phyloP scores from a whole-genome alignment of 345 rosid genomes.

The Erysimum cheiranthoides region DNA sequence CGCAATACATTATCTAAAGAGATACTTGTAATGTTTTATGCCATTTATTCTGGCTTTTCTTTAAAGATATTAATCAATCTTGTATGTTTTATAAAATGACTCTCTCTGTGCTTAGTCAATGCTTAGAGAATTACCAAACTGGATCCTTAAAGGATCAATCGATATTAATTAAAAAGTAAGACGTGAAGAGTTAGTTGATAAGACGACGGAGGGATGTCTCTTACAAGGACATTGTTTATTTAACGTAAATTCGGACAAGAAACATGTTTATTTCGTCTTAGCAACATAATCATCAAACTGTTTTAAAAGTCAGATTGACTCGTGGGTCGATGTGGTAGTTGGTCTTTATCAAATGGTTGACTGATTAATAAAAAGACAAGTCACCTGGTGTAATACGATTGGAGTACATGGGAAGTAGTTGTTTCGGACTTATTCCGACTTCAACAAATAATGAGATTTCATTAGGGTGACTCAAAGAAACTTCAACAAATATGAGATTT shows the following conservation, averaged over 20 bases:
- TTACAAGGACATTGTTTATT: not conserved
- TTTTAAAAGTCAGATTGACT: not conserved
- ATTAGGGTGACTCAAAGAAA: too few relatives aligned
- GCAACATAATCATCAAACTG: not conserved
- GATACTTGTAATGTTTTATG: constrained; percentile 20
- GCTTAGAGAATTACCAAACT: constrained; percentile 19
- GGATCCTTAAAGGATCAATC: constrained; percentile 18
- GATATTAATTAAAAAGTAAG: not conserved
- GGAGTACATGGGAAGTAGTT: too few relatives aligned
- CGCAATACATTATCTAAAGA: constrained; percentile 12
- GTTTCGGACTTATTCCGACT: not conserved
- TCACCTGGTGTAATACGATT: not conserved
- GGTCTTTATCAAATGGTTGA: not conserved
- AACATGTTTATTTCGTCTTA: constrained; percentile 1
- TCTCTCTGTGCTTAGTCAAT: constrained; percentile 21
- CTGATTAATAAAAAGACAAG: not conserved
- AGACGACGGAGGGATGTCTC: constrained; percentile 18
- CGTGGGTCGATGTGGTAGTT: constrained; percentile 8
- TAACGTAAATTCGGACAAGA: not conserved
- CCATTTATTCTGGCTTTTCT: not conserved
- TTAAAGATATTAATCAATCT: not conserved
- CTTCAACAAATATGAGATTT: too few relatives aligned
- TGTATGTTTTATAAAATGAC: constrained; percentile 13
- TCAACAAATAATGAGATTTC: not conserved
- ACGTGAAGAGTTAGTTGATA: constrained; percentile 37